These are phyloP conservation scores for Alternaria sp. DNA, from an alignment of 2,329 filamentous ascomycete species.

Conservation along the genomic window DNA sequence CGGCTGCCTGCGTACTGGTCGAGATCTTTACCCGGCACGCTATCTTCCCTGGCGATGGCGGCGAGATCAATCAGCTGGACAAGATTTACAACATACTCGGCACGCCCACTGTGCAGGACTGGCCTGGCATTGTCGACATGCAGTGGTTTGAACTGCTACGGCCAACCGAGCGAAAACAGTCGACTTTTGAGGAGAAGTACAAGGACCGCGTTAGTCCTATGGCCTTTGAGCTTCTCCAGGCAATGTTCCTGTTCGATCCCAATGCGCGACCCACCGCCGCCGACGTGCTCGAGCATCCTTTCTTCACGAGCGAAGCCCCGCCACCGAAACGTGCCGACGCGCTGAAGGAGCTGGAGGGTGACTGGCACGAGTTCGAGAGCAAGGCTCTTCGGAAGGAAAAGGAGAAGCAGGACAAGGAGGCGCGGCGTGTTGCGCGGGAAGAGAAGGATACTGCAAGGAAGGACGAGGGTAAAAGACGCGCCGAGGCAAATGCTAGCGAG, in stretches of 20 bases:
- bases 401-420: conserved; percentile 69
- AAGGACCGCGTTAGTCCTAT: conserved; percentile 75
- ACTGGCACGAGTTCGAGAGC: conserved; percentile 99
- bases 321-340: conserved; percentile 77
- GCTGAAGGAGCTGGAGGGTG: conserved; percentile 82
- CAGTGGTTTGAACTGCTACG: conserved; percentile 95
- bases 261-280: conserved; percentile 80
- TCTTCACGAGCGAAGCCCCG: conserved; percentile 86
- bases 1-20: conserved; percentile 92
- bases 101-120: conserved; percentile 81
- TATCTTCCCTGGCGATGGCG: conserved; percentile 93
- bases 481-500: conserved; percentile 35
- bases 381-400: conserved; percentile 93
- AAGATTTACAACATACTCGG: conserved; percentile 95
- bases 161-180: conserved; percentile 74
- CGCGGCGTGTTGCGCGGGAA: conserved; percentile 48
- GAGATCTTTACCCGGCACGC: conserved; percentile 95
- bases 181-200: conserved; percentile 84
- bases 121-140: conserved; percentile 91
- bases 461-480: conserved; percentile 43
- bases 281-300: conserved; percentile 83
- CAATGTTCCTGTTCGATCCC: conserved; percentile 92
- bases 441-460: conserved; percentile 29
- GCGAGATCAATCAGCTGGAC: conserved; percentile 94
- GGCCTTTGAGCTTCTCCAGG: conserved; percentile 80